phyloP scores from a whole-genome alignment of 2,329 filamentous ascomycete genomes.

The Xylaria sp. region DNA sequence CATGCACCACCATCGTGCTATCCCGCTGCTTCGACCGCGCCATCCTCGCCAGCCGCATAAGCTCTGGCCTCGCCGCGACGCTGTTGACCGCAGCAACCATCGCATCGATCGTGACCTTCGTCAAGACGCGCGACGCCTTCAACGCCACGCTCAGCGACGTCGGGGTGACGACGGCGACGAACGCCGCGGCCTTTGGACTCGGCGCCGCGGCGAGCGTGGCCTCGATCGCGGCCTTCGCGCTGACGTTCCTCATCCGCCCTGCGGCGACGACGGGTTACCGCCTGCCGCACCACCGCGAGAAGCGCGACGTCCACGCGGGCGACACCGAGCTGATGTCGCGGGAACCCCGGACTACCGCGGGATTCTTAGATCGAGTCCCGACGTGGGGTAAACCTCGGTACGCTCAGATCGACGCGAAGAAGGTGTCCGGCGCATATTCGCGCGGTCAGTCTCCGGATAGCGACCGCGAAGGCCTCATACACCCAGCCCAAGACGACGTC shows the following conservation, averaged over 20 bases:
- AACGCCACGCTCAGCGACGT: constrained; percentile 43
- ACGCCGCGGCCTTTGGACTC: constrained; percentile 44
- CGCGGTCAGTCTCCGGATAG: constrained; percentile 32
- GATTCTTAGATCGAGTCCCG: constrained; percentile 42
- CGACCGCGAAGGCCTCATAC: constrained; percentile 36
- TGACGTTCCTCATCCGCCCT: constrained; percentile 18
- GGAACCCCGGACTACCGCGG: constrained; percentile 9
- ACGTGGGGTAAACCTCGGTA: constrained; percentile 49
- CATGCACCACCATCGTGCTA: constrained; percentile 40
- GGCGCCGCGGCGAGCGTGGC: constrained; percentile 45
- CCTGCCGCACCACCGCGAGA: constrained; percentile 16
- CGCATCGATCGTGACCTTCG: constrained; percentile 44
- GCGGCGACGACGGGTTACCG: not conserved
- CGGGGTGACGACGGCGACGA: constrained; percentile 44
- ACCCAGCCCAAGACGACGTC: constrained; percentile 16
- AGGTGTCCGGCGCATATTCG: constrained; percentile 9
- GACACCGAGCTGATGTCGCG: constrained; percentile 18
- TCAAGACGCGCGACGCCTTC: constrained; percentile 43
- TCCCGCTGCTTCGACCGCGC: constrained; percentile 37
- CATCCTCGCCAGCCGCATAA: constrained; percentile 36
- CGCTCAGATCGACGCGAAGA: constrained; percentile 44
- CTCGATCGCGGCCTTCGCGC: constrained; percentile 39
- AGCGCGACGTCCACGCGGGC: constrained; percentile 9
- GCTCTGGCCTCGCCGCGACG: constrained; percentile 41
- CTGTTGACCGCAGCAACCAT: constrained; percentile 47